A percentile compares a stretch with the other conserved stretches of the same genome.
These are phyloP conservation scores for Zygotorulaspora danielsina DNA, from an alignment of 805 yeast species.

Conservation along the genomic window DNA sequence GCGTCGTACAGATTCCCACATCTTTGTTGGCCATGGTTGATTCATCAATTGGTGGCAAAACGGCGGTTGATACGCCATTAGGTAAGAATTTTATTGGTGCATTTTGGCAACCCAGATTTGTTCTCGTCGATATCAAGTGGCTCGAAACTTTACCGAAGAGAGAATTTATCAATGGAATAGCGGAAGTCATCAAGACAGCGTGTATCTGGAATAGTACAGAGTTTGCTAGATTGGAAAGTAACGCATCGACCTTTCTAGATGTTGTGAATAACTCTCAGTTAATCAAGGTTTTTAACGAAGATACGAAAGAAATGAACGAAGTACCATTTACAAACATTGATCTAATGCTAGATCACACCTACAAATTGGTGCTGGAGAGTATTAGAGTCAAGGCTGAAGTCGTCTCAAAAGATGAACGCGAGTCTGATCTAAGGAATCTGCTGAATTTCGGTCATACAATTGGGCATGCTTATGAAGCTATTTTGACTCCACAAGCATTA, in stretches of 20 bases:
- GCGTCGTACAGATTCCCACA: slow-evolving; percentile 92
- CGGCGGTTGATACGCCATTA: slow-evolving; percentile 93
- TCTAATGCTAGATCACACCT: slow-evolving; percentile 67
- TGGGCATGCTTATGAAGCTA: slow-evolving; percentile 98
- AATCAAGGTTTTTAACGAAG: slow-evolving; percentile 16
- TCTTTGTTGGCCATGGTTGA: slow-evolving; percentile 95
- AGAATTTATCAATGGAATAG: slow-evolving; percentile 97
- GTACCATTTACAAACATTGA: slow-evolving; percentile 57
- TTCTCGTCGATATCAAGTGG: slow-evolving; percentile 83
- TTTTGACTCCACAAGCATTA: slow-evolving; percentile 89
- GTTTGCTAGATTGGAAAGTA: slow-evolving; percentile 75
- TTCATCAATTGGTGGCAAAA: slow-evolving; percentile 96
- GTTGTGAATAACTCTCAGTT: slow-evolving; percentile 47
- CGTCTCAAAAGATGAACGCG: slow-evolving; percentile 90
- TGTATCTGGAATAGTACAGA: slow-evolving; percentile 95
- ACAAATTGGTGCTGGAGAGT: slow-evolving; percentile 77
- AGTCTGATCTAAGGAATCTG: slow-evolving; percentile 86
- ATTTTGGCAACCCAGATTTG: slow-evolving; percentile 91
- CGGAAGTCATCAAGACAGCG: slow-evolving; percentile 96
- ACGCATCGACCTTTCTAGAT: slow-evolving; percentile 63
- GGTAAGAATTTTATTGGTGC: slow-evolving; percentile 97
- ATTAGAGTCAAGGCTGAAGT: slow-evolving; percentile 90
- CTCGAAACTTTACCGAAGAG: slow-evolving; percentile 84
- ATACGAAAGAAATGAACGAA: slow-evolving; percentile 35
- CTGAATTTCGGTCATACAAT: slow-evolving; percentile 95